Evolutionary conservation across 331 rosid species (phyloP), one percentile per base, ranked within the genome.

Genomic region (Rhamnella rubrinervis): DNA sequence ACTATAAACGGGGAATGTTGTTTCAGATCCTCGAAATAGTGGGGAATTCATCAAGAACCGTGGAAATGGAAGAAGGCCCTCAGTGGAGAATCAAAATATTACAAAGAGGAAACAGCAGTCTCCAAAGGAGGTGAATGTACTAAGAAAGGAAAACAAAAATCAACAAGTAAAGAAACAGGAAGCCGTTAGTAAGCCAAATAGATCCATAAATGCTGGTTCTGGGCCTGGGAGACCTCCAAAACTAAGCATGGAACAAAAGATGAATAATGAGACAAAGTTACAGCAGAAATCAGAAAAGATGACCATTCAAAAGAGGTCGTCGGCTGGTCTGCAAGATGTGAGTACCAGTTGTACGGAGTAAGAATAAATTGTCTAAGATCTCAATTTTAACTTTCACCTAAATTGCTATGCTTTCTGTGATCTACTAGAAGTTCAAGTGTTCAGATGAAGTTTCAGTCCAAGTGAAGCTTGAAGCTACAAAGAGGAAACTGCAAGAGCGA

Each of bases 401-500:
- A 84, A 31, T 31, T 31, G 35, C 35, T 31, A 77, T 63, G 31
- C 20, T 59, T 63, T 69, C n/a, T 26, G 10, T 53, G 64, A 28
- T 55, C 51, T 44, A 19, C 67, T 70, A 89, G 96, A 91, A 78
- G 67, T 66, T 79, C 61, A 84, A 83, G 80, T 50, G 52, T 57
- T 81, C 84, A 1, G 96, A 89, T 35, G 97, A 95, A 55, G 83
- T 11, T 21, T 87, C 86, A 4, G 88, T 78, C 68, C 84, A 87
- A 68, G 65, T 72, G 65, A 95, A 95, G 82, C 90, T 95, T 16
- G 99, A 95, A 87, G 99, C 89, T 47, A 86, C 99, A 31, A 95
- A 91, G 82, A 88, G 99, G 85, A 95, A 70, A 76, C 99, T 95
- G 82, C 99, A 95, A 52, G 96, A 87, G 83, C 76, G 93, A 21